Evolutionary conservation across 169 alveolate species (phyloP), one percentile per base, ranked within the genome.

Genomic region (Ichthyophthirius multifiliis): DNA sequence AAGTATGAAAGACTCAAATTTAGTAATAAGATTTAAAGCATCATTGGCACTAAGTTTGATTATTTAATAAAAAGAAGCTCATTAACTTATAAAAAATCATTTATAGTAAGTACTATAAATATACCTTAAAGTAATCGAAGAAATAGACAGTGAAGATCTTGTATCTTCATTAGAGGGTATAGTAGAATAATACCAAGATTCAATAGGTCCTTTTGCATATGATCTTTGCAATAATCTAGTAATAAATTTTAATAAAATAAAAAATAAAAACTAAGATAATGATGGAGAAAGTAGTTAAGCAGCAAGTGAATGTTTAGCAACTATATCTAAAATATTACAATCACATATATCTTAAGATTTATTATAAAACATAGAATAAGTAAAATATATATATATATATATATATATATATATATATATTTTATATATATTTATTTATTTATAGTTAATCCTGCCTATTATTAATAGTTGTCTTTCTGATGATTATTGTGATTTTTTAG

Each of bases 81-180:
- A 74, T 35, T 74, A 44, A 18, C 30, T 84, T 5, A 18, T 93
- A 18, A 76, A 84, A 47, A 87, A 90, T 15, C 81, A 78, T 44
- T 77, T 93, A 18, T 74, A 83, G 34, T 71, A 78, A 13, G 65
- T 93, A 10, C 76, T 93, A 16, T 48, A 83, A 74, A 83, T 80
- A 4, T 89, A 88, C 73, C 79, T 91, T n/a, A 79, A 83, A 67
- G 43, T 93, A 62, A 89, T 93, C 92, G 86, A 87, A 23, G 95
- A 93, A 75, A 86, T 88, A 15, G 97, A 93, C 31, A 71, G 79
- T 34, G 97, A 93, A 77, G 95, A 91, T 55, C 65, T 91, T 9
- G 92, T 93, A 65, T 90, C 84, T 23, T 84, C 92, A 46, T 82
- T 93, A 3, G 93, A 91, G 74, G 87, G 87, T 35, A 84, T 92